Evolutionary conservation across 2,329 filamentous ascomycete species (phyloP), one percentile per base, ranked within the genome.

Genomic region (Sphaerulina populicola): DNA sequence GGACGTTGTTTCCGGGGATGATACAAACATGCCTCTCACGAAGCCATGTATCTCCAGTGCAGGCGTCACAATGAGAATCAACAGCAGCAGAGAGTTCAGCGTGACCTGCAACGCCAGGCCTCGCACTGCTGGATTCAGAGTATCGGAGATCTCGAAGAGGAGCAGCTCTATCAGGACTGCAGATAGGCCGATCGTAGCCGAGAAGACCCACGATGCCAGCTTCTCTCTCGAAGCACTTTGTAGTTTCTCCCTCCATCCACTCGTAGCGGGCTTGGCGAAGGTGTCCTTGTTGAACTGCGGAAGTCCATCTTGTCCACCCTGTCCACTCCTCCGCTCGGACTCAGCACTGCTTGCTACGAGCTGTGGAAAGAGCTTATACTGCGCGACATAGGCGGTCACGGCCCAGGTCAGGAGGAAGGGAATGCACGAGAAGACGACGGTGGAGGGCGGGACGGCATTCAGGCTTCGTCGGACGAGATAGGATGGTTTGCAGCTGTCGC

Each of bases 91-190:
- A 15, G 80, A 78, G 6, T 83, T 80, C 23, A 94, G 78, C 0
- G 84, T 88, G 29, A 84, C 69, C 51, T 80, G 76, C 58, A 94
- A 73, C 18, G 84, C 86, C 27, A 85, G 65, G 18, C 77, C 78
- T 53, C 88, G 76, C 10, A 86, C 86, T 30, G 74, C 73, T 6
- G 81, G 76, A 57, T 83, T 78, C n/a, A 88, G 76, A 4, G 85
- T 76, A 62, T 88, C 86, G 23, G 86, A 82, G 39, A 94, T 87
- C 69, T 94, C 88, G 61, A 86, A 88, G 7, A 94, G 76, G 41
- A 94, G 86, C 58, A 94, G 71, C 68, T 90, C 83, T 2, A 82
- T 87, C 41, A 94, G 74, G 1, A 91, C 86, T 35, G 84, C 78
- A 5, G 88, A 85, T 7, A 94, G 75, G 1, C 81, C 87, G 33